Conservation (phyloP, 2,329 filamentous ascomycete genomes). For the Aotearoamyces nothofagi region DNA sequence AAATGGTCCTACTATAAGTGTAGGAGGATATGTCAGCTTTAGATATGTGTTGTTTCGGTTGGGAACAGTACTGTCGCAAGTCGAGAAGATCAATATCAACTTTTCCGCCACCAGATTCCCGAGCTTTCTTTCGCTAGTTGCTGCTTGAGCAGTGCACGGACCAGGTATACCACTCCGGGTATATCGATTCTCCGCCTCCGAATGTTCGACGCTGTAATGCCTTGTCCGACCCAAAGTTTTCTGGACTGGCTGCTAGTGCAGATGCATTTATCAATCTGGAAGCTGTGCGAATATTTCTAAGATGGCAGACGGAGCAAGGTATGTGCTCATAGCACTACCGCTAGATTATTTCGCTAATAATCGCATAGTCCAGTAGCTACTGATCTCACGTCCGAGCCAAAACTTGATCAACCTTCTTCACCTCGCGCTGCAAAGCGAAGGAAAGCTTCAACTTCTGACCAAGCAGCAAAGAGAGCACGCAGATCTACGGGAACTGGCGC, state of each 20-base stretch:
- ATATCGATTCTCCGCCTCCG: not conserved
- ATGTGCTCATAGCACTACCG: too few relatives aligned
- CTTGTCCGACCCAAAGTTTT: not conserved
- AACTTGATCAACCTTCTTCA: not conserved
- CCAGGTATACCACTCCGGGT: constrained; percentile 2
- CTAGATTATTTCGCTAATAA: too few relatives aligned
- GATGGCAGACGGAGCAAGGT: not conserved
- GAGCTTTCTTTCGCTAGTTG: too few relatives aligned
- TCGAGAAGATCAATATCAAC: constrained; percentile 4
- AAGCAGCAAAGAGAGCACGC: constrained; percentile 35
- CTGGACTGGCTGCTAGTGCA: too few relatives aligned
- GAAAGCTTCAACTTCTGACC: constrained; percentile 34
- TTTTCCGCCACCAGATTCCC: too few relatives aligned
- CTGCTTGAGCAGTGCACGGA: constrained; percentile 9
- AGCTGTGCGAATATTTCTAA: too few relatives aligned
- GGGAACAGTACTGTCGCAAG: not conserved
- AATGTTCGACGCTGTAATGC: not conserved
- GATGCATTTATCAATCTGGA: too few relatives aligned
- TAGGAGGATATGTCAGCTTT: not conserved
- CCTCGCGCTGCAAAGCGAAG: constrained; percentile 22
- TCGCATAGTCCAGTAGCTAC: too few relatives aligned
- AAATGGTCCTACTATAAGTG: not conserved
- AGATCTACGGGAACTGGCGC: constrained; percentile 19
- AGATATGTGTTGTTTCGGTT: not conserved
- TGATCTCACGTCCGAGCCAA: too few relatives aligned